Evolutionary conservation across 2,329 filamentous ascomycete species (phyloP), one percentile per base, ranked within the genome.

Genomic region (Alternaria atra): DNA sequence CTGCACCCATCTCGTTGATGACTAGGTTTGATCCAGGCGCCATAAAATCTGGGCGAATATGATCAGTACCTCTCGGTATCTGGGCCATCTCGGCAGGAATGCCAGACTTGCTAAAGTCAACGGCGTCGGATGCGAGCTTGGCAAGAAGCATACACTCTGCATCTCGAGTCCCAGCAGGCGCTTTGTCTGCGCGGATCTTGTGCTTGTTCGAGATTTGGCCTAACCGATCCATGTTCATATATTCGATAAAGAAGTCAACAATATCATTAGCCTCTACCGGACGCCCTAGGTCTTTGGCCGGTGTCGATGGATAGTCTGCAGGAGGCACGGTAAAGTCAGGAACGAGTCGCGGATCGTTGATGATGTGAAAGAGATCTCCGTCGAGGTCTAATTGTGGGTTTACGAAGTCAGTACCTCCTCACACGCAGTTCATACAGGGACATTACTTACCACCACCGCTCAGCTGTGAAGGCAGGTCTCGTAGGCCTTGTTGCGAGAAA

Each of bases 321-420:
- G 93, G 87, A 1, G 3, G 0, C n/a, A 83, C 87, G 0, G 79
- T 81, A 0, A 59, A 69, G 5, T 71, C 73, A 0, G 85, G 83
- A 1, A 84, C 75, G 0, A 88, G 82, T 0, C 76, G 72, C 0
- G 77, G 67, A 66, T 96, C 92, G 84, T 87, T 95, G 48, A 96
- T 91, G 51, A 96, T 80, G 65, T 93, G 90, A 77, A 91, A 97
- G 0, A 92, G 80, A 73, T 97, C 93, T 0, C 93, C 93, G 65
- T 95, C 92, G 0, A 97, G 84, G 74, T 97, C 20, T 20, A 20
- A 20, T 2, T 20, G 20, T 20, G 2, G 20, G 20, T 20, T 20
- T 20, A 20, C 20, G 20, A 20, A 20, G 20, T 20, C 20, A 20
- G 20, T 20, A 20, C 20, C 20, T 20, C 20, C 20, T 20, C 20